Base-by-base conservation (phyloP, 495 filamentous ascomycete genomes). In the Neurospora sp. region DNA sequence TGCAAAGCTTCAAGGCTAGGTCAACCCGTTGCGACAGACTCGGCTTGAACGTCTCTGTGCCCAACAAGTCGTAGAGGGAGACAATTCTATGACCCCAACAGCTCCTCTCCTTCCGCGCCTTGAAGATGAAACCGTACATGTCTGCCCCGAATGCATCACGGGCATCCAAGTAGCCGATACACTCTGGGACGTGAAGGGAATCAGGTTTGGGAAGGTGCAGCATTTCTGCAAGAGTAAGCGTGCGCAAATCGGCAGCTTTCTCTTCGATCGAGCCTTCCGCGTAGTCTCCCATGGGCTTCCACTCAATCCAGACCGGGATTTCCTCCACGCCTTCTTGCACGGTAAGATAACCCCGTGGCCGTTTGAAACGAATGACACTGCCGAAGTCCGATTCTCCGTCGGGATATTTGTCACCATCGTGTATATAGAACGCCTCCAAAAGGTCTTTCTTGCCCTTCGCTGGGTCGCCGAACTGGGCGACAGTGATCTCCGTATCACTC, bases 291-390 rank as follows among this genome's bases (percentile, higher is more conserved):
- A 81, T 69, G 3, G 72, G 6, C 43, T 79, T 79, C 79, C 79
- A 81, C 45, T 81, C 80, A n/a, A 81, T 69, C 80, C 80, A 81
- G 10, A 81, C 80, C 8, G 76, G 75, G 2, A 74, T 45, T 2
- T 77, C 39, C 19, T 74, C 71, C n/a, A 0, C 8, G 13, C 17
- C 24, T 31, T 15, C 2, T 2, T 1, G 5, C 24, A 62, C 13
- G 9, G 31, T 38, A 17, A 81, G 69, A 13, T 74, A 70, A 21
- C 78, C 79, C 0, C 72, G 73, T 4, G 79, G 75, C 3, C 79
- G 19, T n/a, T 43, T 43, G 0, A 3, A n/a, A n/a, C 1, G 7
- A 43, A n/a, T 1, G 17, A n/a, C 0, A 0, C 3, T 9, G 17
- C 3, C 3, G 17, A 19, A 43, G 2, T 43, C 17, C 40, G 0